phyloP scores from a whole-genome alignment of 2,329 filamentous ascomycete species.

The Sclerotiophoma versabilis region DNA sequence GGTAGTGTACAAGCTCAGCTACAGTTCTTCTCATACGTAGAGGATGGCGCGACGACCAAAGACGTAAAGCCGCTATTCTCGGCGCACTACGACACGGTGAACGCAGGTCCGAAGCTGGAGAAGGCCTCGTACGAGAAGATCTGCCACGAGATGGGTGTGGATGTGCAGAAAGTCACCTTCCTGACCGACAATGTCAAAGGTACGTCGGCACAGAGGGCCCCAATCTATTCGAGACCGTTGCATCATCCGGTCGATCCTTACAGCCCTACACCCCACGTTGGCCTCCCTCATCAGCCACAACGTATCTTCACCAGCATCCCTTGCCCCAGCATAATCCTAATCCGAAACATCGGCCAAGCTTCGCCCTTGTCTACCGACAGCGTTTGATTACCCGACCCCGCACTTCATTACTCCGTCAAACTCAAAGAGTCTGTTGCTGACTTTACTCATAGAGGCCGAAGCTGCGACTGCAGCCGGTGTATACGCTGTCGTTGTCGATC shows the following conservation, averaged over 20 bases:
- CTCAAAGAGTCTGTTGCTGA: conserved; percentile 25
- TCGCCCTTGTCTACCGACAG: conserved; percentile 3
- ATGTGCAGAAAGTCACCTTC: conserved; percentile 68
- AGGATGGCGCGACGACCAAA: conserved; percentile 48
- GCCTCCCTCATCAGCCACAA: background rate
- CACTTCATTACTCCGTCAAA: conserved; percentile 12
- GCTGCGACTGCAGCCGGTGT: conserved; percentile 54
- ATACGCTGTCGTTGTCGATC: conserved; percentile 55
- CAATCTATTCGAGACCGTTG: conserved; percentile 19
- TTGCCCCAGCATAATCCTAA: background rate
- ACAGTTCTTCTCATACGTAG: conserved; percentile 72
- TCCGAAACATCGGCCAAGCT: conserved; percentile 21
- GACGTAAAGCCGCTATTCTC: conserved; percentile 49
- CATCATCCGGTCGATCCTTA: conserved; percentile 11
- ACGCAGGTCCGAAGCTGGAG: conserved; percentile 77
- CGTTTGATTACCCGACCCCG: conserved; percentile 18
- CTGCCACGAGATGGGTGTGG: conserved; percentile 52
- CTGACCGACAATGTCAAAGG: conserved; percentile 78
- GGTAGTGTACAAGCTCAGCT: conserved; percentile 83
- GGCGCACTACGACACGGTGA: conserved; percentile 74
- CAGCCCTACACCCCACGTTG: conserved; percentile 8
- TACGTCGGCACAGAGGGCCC: conserved; percentile 30
- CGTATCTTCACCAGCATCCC: conserved; percentile 5
- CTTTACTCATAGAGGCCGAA: conserved; percentile 48
- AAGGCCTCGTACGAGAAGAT: conserved; percentile 72